Conservation (phyloP, 495 filamentous ascomycete species). For the Aspergillus coremiiformis region DNA sequence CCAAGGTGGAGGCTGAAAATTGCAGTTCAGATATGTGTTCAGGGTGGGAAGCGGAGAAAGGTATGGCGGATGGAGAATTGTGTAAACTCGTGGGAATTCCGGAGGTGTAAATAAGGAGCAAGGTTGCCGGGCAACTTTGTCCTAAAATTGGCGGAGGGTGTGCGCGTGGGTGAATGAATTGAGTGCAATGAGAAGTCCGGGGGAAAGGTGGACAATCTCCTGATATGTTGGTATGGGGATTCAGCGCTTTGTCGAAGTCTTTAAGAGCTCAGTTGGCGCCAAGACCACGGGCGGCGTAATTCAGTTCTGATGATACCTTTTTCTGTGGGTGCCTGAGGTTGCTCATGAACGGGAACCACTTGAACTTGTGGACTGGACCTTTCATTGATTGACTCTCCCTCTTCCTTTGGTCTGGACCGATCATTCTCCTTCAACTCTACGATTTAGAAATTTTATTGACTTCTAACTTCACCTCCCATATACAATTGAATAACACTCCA, state of each 20-base stretch:
- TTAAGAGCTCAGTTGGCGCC: slow-evolving; percentile 1
- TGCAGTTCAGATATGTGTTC: neutral
- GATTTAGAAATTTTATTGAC: too few species aligned
- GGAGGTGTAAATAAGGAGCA: neutral
- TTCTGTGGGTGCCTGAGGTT: neutral
- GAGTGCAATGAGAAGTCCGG: neutral
- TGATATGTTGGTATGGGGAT: neutral
- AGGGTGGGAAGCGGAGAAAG: slow-evolving; percentile 1
- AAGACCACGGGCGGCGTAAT: slow-evolving; percentile 1
- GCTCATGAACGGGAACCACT: neutral
- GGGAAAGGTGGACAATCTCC: neutral
- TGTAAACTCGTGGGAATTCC: neutral
- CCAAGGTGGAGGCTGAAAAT: neutral
- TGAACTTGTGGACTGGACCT: neutral
- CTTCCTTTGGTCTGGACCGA: neutral
- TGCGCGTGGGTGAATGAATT: neutral
- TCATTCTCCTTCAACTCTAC: too few species aligned
- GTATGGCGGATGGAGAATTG: neutral
- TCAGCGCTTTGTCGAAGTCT: neutral
- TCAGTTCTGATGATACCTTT: neutral
- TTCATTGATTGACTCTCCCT: neutral
- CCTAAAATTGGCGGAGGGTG: neutral
- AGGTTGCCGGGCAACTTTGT: neutral
- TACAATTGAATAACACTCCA: too few species aligned
- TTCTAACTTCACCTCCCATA: too few species aligned